These are phyloP conservation scores for Baudoinia panamericana DNA, from an alignment of 495 filamentous ascomycete species.

Conservation along the genomic window DNA sequence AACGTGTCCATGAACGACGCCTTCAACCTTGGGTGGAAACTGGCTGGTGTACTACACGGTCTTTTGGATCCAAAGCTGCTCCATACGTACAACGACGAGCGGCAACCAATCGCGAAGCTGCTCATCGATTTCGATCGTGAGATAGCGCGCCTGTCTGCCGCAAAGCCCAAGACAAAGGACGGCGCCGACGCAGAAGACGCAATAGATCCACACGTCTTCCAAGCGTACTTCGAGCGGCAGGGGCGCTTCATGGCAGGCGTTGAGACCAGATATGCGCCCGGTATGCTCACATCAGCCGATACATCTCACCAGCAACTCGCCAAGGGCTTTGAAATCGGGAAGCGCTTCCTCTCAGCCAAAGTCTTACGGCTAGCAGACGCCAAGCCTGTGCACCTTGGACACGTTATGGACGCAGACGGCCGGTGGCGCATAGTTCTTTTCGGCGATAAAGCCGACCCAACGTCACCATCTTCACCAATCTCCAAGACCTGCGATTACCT, in stretches of 20 bases:
- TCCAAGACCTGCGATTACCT: conserved; percentile 10
- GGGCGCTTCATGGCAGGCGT: conserved; percentile 53
- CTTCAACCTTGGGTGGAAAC: conserved; percentile 71
- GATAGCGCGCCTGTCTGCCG: conserved; percentile 50
- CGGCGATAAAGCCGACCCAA: conserved; percentile 17
- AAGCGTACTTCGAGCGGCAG: conserved; percentile 46
- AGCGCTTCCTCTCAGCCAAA: conserved; percentile 43
- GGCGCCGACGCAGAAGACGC: conserved; percentile 8
- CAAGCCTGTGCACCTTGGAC: conserved; percentile 40
- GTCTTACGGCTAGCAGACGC: conserved; percentile 47
- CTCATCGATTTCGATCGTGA: conserved; percentile 62
- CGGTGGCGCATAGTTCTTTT: conserved; percentile 51
- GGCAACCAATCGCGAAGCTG: conserved; percentile 52
- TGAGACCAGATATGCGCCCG: conserved; percentile 38
- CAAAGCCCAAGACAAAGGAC: conserved; percentile 19
- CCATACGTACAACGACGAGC: conserved; percentile 56
- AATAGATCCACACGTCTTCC: conserved; percentile 30
- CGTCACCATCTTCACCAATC: conserved; percentile 6
- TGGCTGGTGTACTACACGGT: conserved; percentile 50
- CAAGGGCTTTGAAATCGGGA: conserved; percentile 38
- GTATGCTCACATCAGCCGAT: conserved; percentile 9
- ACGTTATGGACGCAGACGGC: conserved; percentile 40
- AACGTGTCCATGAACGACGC: conserved; percentile 30
- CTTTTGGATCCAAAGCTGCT: conserved; percentile 43
- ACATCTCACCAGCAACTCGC: conserved; percentile 27